phyloP scores from a whole-genome alignment of 1,284 basidiomycete species.

The Irpex lacteus region DNA sequence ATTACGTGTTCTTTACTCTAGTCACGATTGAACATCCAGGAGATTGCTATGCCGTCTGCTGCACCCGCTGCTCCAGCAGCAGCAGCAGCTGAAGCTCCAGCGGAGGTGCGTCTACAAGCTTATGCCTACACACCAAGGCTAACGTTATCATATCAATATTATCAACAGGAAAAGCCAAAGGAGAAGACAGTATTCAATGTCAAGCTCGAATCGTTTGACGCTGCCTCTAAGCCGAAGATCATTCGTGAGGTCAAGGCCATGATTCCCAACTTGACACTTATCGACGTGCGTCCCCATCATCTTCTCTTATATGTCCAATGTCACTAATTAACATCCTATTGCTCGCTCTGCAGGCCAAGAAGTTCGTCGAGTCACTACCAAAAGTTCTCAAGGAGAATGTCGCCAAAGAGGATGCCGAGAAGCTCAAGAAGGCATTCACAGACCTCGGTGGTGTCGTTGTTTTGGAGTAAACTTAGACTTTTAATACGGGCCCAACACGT shows the following conservation, averaged over 20 bases:
- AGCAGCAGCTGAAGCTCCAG: slow-evolving; percentile 56
- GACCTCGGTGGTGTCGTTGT: slow-evolving; percentile 86
- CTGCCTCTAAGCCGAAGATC: slow-evolving; percentile 91
- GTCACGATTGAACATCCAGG: slow-evolving; percentile 95
- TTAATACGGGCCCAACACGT: slow-evolving; percentile 3
- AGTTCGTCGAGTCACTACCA: slow-evolving; percentile 96
- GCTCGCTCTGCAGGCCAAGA: slow-evolving; percentile 79
- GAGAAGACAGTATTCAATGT: slow-evolving; percentile 99
- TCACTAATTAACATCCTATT: background rate
- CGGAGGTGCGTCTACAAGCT: slow-evolving; percentile 45
- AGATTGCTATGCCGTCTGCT: slow-evolving; percentile 91
- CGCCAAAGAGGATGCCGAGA: slow-evolving; percentile 97
- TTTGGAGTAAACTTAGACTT: slow-evolving; percentile 58
- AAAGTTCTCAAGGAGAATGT: slow-evolving; percentile 95
- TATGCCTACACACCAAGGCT: no score
- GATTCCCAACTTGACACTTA: slow-evolving; percentile 91
- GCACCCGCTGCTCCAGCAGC: slow-evolving; percentile 54
- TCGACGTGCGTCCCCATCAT: slow-evolving; percentile 70
- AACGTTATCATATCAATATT: slow-evolving; percentile 9
- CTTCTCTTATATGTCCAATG: slow-evolving; percentile 2
- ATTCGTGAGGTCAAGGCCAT: slow-evolving; percentile 98
- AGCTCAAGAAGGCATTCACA: slow-evolving; percentile 89
- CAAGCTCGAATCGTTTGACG: slow-evolving; percentile 91
- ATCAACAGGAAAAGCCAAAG: slow-evolving; percentile 86
- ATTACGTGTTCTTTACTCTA: slow-evolving; percentile 30